These are phyloP conservation scores for Diplodia seriata DNA, from an alignment of 2,329 filamentous ascomycete genomes.

Conservation along the genomic window DNA sequence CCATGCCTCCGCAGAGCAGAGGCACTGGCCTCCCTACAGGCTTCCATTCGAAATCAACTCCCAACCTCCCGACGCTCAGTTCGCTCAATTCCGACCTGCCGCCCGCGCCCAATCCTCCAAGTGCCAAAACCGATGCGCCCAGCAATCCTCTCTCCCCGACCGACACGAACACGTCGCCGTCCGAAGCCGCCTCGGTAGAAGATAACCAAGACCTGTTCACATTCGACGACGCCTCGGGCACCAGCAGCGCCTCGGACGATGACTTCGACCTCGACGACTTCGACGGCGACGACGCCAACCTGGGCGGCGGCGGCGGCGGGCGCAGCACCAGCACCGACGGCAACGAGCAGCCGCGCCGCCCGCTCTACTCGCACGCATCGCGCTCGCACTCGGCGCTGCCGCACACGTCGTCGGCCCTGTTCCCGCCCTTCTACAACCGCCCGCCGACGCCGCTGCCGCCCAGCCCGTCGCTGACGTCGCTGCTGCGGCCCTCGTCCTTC, in stretches of 20 bases:
- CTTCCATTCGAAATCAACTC: conserved; percentile 56
- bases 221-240: conserved; percentile 36
- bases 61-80: conserved; percentile 53
- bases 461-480: conserved; percentile 88
- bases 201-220: conserved; percentile 43
- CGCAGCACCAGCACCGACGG: conserved; percentile 25
- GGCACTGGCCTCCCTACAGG: conserved; percentile 48
- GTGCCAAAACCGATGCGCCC: conserved; percentile 32
- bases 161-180: conserved; percentile 39
- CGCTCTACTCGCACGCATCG: conserved; percentile 52
- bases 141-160: conserved; percentile 37
- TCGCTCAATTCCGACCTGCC: conserved; percentile 40
- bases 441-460: conserved; percentile 95
- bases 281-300: conserved; percentile 12
- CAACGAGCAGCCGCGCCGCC: conserved; percentile 39
- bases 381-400: conserved; percentile 55
- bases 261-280: conserved; percentile 28
- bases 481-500: conserved; percentile 73
- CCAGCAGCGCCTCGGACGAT: conserved; percentile 29
- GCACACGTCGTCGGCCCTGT: conserved; percentile 50
- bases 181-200: conserved; percentile 49
- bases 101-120: conserved; percentile 34
- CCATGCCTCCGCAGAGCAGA: conserved; percentile 55
- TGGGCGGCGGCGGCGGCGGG: not conserved
- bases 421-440: conserved; percentile 94